Percentiles rank a stretch among this genome's conserved stretches.
Evolutionary conservation across 2,329 filamentous ascomycete species (phyloP).

Genomic region (Rutstroemia sp.): DNA sequence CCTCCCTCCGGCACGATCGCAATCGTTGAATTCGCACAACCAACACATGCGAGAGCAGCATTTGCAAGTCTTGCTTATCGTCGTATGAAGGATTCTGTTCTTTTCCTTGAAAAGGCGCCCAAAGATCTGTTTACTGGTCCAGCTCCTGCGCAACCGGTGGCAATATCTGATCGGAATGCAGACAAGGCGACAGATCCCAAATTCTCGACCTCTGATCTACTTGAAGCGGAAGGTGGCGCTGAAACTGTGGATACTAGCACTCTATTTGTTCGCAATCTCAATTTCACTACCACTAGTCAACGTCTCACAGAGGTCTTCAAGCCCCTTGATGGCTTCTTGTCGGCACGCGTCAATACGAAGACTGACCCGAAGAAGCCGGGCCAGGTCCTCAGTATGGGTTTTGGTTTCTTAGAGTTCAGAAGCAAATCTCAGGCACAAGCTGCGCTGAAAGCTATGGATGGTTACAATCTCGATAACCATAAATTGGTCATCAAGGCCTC

Average conservation of each 20-base stretch:
- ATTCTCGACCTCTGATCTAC: conserved; percentile 59
- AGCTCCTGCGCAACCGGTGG: conserved; percentile 13
- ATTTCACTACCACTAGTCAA: conserved; percentile 78
- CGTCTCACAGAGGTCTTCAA: conserved; percentile 71
- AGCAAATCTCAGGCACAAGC: conserved; percentile 70
- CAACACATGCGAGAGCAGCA: conserved; percentile 72
- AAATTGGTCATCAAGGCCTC: conserved; percentile 78
- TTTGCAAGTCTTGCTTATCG: conserved; percentile 83
- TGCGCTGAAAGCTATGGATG: conserved; percentile 80
- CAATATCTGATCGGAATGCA: conserved; percentile 13
- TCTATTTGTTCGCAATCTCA: conserved; percentile 88
- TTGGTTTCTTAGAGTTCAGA: conserved; percentile 87
- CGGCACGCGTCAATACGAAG: conserved; percentile 87
- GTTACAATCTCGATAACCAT: conserved; percentile 79
- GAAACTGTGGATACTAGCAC: conserved; percentile 64
- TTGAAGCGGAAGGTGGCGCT: conserved; percentile 46
- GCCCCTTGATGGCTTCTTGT: conserved; percentile 79
- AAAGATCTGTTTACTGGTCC: conserved; percentile 60
- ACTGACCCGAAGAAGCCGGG: conserved; percentile 84
- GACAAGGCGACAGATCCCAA: conserved; percentile 38
- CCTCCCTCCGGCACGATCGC: conserved; percentile 89
- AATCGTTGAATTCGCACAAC: conserved; percentile 78
- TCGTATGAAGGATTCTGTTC: conserved; percentile 80
- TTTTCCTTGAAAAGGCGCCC: conserved; percentile 92
- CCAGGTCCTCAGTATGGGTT: conserved; percentile 91